These are phyloP conservation scores for Elongisporangium prolatum DNA, from an alignment of 352 stramenopile species.

Conservation along the genomic window DNA sequence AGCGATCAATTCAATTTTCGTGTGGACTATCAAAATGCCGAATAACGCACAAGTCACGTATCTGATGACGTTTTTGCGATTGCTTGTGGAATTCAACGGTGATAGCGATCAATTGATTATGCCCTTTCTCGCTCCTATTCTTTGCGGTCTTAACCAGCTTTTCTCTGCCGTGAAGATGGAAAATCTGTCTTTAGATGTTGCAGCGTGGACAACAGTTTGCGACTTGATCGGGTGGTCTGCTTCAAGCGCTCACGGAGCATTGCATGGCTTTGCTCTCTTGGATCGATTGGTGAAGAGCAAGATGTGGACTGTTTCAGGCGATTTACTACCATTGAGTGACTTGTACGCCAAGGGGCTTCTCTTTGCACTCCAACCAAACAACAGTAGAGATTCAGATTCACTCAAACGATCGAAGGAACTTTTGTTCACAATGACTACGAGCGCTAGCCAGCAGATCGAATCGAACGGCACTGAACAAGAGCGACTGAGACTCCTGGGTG, in stretches of 20 bases:
- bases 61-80: slow-evolving; percentile 36
- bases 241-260: slow-evolving; percentile 29
- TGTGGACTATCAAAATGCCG: slow-evolving; percentile 33
- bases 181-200: slow-evolving; percentile 29
- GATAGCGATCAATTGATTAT: slow-evolving; percentile 42
- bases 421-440: slow-evolving; percentile 50
- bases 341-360: slow-evolving; percentile 62
- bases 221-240: slow-evolving; percentile 61
- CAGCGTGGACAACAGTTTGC: slow-evolving; percentile 59
- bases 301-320: slow-evolving; percentile 47
- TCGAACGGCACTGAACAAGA: slow-evolving; percentile 17
- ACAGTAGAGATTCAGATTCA: neutral
- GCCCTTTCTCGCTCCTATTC: slow-evolving; percentile 60
- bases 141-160: slow-evolving; percentile 41
- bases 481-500: slow-evolving; percentile 47
- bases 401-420: slow-evolving; percentile 36
- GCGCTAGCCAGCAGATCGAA: slow-evolving; percentile 28
- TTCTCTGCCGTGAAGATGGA: slow-evolving; percentile 22
- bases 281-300: slow-evolving; percentile 49
- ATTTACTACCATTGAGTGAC: slow-evolving; percentile 52
- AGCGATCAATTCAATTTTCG: slow-evolving; percentile 50
- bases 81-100: slow-evolving; percentile 57
- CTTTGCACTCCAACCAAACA: slow-evolving; percentile 39
- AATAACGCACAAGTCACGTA: slow-evolving; percentile 27
- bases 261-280: slow-evolving; percentile 56